phyloP scores from a whole-genome alignment of 2,329 filamentous ascomycete genomes.

The Pseudogymnoascus sp. region DNA sequence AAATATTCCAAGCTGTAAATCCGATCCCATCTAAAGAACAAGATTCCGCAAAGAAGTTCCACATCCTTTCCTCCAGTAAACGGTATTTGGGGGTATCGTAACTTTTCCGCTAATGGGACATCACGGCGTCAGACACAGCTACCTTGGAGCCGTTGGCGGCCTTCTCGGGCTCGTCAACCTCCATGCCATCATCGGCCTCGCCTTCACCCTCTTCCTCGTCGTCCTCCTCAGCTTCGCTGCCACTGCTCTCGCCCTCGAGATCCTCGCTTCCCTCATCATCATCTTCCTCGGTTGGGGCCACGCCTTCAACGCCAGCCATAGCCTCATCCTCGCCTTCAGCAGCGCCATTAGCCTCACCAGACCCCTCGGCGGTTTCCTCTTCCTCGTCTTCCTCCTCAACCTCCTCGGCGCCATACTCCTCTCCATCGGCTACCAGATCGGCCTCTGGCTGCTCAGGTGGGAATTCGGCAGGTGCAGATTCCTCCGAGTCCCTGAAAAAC shows the following conservation, averaged over 20 bases:
- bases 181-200: slow-evolving; percentile 40
- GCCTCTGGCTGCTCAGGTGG: slow-evolving; percentile 96
- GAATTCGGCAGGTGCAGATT: slow-evolving; percentile 88
- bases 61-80: slow-evolving; percentile 1
- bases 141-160: slow-evolving; percentile 18
- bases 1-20: slow-evolving; percentile 1
- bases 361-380: slow-evolving; percentile 46
- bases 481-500: slow-evolving; percentile 81
- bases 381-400: slow-evolving; percentile 63
- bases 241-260: slow-evolving; percentile 67
- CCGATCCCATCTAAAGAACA: slow-evolving; percentile 3
- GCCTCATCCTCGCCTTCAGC: slow-evolving; percentile 57
- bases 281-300: slow-evolving; percentile 42
- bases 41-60: not conserved
- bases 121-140: slow-evolving; percentile 23
- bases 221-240: slow-evolving; percentile 60
- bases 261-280: slow-evolving; percentile 73
- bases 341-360: slow-evolving; percentile 34
- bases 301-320: slow-evolving; percentile 62
- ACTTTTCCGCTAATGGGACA: slow-evolving; percentile 23
- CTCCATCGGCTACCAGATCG: slow-evolving; percentile 75
- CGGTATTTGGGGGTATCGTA: not conserved
- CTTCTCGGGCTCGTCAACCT: slow-evolving; percentile 37
- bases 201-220: slow-evolving; percentile 49
- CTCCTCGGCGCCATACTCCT: slow-evolving; percentile 86